A percentile compares a stretch with the other conserved stretches of the same genome.
phyloP scores from a whole-genome alignment of 2,329 filamentous ascomycete genomes.

The Aspergillus proliferans region DNA sequence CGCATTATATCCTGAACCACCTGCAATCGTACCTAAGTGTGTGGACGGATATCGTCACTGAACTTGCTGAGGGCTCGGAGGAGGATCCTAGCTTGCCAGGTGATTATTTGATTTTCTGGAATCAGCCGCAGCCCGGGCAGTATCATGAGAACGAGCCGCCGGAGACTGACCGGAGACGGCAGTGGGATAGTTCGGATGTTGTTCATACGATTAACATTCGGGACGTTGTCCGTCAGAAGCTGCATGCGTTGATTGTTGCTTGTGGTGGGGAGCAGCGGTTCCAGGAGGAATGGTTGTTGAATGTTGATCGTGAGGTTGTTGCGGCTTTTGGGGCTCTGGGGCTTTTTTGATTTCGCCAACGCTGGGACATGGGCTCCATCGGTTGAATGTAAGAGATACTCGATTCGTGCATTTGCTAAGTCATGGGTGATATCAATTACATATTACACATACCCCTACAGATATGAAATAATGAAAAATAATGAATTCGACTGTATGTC shows the following conservation, averaged over 20 bases:
- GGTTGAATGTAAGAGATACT: not conserved
- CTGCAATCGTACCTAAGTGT: slow-evolving; percentile 42
- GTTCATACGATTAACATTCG: slow-evolving; percentile 41
- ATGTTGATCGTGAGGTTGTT: slow-evolving; percentile 40
- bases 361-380: not conserved
- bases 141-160: slow-evolving; percentile 33
- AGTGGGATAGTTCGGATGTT: slow-evolving; percentile 36
- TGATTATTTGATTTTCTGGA: slow-evolving; percentile 39
- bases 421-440: not conserved
- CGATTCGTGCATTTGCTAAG: not conserved
- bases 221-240: slow-evolving; percentile 37
- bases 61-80: slow-evolving; percentile 37
- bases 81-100: slow-evolving; percentile 31
- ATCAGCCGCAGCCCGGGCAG: slow-evolving; percentile 27
- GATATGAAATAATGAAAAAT: not conserved
- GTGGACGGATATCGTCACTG: slow-evolving; percentile 43
- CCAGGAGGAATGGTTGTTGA: slow-evolving; percentile 37
- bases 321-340: slow-evolving; percentile 34
- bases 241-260: slow-evolving; percentile 33
- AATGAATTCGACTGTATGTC: not conserved
- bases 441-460: not conserved
- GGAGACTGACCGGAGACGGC: slow-evolving; percentile 35
- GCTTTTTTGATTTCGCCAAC: slow-evolving; percentile 18
- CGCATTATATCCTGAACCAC: slow-evolving; percentile 36
- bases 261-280: slow-evolving; percentile 39